Conservation (phyloP, 2,329 filamentous ascomycete species). For the Epichloe gansuensis region DNA sequence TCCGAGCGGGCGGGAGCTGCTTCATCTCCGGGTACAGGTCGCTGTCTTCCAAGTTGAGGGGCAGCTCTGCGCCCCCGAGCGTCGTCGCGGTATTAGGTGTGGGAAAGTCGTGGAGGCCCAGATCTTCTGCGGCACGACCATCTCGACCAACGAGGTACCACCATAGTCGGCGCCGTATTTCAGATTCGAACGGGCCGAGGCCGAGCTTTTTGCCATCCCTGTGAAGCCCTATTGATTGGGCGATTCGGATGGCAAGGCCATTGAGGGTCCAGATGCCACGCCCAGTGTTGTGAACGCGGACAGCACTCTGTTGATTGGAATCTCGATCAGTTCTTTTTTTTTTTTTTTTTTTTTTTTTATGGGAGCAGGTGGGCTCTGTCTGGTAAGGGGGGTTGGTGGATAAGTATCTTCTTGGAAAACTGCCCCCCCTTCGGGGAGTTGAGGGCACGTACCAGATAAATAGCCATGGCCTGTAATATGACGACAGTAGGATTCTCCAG, state of each 20-base stretch:
- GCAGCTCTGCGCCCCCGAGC: slow-evolving; percentile 32
- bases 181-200: slow-evolving; percentile 38
- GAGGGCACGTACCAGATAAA: slow-evolving; percentile 22
- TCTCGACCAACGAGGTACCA: slow-evolving; percentile 39
- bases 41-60: slow-evolving; percentile 42
- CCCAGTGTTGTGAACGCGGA: slow-evolving; percentile 21
- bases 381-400: too few relatives aligned
- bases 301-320: slow-evolving; percentile 1
- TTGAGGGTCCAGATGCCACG: slow-evolving; percentile 27
- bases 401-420: too few relatives aligned
- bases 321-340: too few relatives aligned
- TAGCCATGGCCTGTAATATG: slow-evolving; percentile 22
- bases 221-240: slow-evolving; percentile 40
- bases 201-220: slow-evolving; percentile 33
- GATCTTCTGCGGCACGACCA: slow-evolving; percentile 39
- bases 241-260: slow-evolving; percentile 32
- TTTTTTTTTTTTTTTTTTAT: too few relatives aligned
- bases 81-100: neutral
- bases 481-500: slow-evolving; percentile 25
- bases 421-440: too few relatives aligned
- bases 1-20: slow-evolving; percentile 20
- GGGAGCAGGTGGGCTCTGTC: too few relatives aligned
- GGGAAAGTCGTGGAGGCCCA: slow-evolving; percentile 25
- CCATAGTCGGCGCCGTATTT: slow-evolving; percentile 44
- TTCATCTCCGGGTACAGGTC: slow-evolving; percentile 32